phyloP scores from a whole-genome alignment of 2,329 filamentous ascomycete genomes.

The Ceratocystis lukuohia region DNA sequence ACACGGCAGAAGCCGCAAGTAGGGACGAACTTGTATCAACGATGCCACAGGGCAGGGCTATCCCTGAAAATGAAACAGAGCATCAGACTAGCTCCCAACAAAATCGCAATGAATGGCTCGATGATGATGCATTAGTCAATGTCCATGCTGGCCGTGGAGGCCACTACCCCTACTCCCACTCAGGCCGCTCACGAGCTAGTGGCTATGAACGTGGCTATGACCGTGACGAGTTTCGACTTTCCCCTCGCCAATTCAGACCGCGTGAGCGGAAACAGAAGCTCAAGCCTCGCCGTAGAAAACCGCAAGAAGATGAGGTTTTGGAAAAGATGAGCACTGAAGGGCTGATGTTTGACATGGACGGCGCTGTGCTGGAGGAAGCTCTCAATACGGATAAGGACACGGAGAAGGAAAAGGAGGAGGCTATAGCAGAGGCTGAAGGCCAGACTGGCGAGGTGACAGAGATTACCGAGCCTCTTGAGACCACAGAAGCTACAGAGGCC shows the following conservation, averaged over 20 bases:
- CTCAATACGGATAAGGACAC: too few relatives aligned
- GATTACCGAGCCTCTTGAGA: too few relatives aligned
- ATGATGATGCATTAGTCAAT: not conserved
- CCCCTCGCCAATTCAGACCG: not conserved
- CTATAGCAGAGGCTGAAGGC: not conserved
- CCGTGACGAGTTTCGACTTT: not conserved
- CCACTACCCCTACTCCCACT: too few relatives aligned
- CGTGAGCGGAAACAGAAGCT: not conserved
- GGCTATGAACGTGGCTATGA: not conserved
- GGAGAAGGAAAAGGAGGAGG: not conserved
- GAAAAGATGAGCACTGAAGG: conserved; percentile 13
- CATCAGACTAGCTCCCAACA: not conserved
- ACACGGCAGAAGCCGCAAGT: too few relatives aligned
- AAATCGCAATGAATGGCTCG: not conserved
- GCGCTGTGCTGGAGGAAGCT: not conserved
- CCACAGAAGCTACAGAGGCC: not conserved
- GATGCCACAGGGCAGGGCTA: not conserved
- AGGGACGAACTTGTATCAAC: too few relatives aligned
- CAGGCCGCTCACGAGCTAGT: not conserved
- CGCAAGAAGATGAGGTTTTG: not conserved
- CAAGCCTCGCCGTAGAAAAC: not conserved
- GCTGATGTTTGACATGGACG: conserved; percentile 15
- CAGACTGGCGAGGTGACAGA: not conserved
- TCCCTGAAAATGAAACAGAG: not conserved
- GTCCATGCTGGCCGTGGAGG: not conserved